A percentile compares a stretch with the other conserved stretches of the same genome.
Evolutionary conservation across 495 filamentous ascomycete genomes (phyloP).

Genomic region (Talaromyces ruber): DNA sequence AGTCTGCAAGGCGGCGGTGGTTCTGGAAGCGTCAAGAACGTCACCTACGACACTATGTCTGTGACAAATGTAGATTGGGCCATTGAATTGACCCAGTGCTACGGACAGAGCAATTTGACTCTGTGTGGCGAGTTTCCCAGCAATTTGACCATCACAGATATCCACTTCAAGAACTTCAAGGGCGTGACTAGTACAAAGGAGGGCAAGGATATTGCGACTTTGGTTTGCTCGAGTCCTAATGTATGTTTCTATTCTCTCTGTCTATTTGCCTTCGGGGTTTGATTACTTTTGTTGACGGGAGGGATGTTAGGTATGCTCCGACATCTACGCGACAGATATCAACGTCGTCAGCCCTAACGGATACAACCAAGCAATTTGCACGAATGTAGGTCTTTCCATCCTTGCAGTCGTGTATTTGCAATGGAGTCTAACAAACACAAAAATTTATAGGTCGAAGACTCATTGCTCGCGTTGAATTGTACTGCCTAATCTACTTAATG

Average conservation of each 20-base stretch:
- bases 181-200: conserved; percentile 45
- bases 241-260: conserved; percentile 16
- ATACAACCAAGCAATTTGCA: conserved; percentile 40
- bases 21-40: conserved; percentile 42
- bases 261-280: too few species aligned
- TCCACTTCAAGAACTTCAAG: conserved; percentile 44
- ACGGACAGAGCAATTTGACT: conserved; percentile 54
- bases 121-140: conserved; percentile 52
- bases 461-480: conserved; percentile 36
- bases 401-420: neutral
- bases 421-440: neutral
- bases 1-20: conserved; percentile 57
- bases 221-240: conserved; percentile 47
- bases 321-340: conserved; percentile 43
- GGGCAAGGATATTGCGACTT: conserved; percentile 41
- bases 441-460: conserved; percentile 25
- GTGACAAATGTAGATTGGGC: conserved; percentile 55
- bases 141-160: conserved; percentile 48
- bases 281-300: neutral
- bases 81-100: conserved; percentile 59
- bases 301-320: conserved; percentile 34
- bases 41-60: conserved; percentile 48
- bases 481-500: neutral
- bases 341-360: conserved; percentile 43
- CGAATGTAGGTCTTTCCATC: conserved; percentile 32